Evolutionary conservation across 345 rosid species (phyloP).

Genomic region (Gossypium longicalyx): DNA sequence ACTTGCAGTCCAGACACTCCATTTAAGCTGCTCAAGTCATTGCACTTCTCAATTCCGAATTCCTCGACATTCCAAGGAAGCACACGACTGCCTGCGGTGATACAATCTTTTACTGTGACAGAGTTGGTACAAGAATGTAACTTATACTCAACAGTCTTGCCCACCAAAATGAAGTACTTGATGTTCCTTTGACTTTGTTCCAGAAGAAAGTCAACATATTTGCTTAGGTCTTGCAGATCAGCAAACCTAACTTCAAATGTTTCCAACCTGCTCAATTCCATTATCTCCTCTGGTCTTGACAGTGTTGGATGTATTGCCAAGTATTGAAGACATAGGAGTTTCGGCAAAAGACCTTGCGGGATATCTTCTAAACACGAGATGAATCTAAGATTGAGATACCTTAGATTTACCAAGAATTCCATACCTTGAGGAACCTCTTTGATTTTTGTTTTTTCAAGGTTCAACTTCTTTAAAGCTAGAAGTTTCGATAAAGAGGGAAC

Average conservation of each 20-base stretch:
- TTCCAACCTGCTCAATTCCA: neutral
- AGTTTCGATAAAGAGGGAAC: neutral
- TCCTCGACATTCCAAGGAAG: neutral
- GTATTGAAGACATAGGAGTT: neutral
- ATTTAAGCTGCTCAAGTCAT: neutral
- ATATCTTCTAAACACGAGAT: neutral
- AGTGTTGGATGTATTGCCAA: neutral
- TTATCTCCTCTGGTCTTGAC: neutral
- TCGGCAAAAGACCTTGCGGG: neutral
- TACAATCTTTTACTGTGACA: too few species aligned
- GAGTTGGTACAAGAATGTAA: neutral
- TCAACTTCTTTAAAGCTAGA: neutral
- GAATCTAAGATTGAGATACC: slow-evolving; percentile 11
- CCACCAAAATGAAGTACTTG: neutral
- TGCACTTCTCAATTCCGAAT: neutral
- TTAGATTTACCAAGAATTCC: neutral
- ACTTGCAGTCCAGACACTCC: neutral
- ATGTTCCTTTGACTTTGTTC: neutral
- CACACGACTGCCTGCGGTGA: neutral
- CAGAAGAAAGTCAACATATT: neutral
- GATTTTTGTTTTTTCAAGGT: neutral
- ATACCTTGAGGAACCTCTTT: neutral
- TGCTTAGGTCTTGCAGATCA: neutral
- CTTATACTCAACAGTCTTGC: too few species aligned
- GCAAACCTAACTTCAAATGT: neutral